These are phyloP conservation scores for Trichoderma sp. DNA, from an alignment of 2,329 filamentous ascomycete genomes.

Conservation along the genomic window DNA sequence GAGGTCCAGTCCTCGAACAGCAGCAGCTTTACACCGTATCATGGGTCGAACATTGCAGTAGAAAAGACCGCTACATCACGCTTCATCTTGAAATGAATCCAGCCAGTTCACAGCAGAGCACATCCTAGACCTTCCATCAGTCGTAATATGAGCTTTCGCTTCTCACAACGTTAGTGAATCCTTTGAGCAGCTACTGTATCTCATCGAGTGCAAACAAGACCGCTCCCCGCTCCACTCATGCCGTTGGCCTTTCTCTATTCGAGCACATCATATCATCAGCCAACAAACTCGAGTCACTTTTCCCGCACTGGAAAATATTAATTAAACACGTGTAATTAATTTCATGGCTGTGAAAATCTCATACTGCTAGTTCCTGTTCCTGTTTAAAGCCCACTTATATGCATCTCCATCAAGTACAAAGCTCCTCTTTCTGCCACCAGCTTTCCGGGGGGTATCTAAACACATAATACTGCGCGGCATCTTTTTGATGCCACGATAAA, in stretches of 20 bases:
- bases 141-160: background rate
- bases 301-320: background rate
- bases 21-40: background rate
- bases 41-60: background rate
- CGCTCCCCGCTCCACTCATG: background rate
- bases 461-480: constrained; percentile 22
- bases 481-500: constrained; percentile 11
- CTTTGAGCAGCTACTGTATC: background rate
- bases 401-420: constrained; percentile 11
- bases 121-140: background rate
- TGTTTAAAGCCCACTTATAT: constrained; percentile 19
- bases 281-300: background rate
- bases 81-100: background rate
- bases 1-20: background rate
- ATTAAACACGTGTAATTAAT: background rate
- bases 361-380: background rate
- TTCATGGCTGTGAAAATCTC: constrained; percentile 8
- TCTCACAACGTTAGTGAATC: background rate
- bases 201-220: background rate
- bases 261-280: background rate
- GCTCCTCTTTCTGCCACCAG: constrained; percentile 18
- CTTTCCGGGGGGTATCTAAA: constrained; percentile 25
- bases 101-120: background rate
- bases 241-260: background rate
- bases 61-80: background rate